Percentiles rank a stretch among this genome's conserved stretches.
Conservation (phyloP, 805 yeast species). For the Teunomyces pallodes region DNA sequence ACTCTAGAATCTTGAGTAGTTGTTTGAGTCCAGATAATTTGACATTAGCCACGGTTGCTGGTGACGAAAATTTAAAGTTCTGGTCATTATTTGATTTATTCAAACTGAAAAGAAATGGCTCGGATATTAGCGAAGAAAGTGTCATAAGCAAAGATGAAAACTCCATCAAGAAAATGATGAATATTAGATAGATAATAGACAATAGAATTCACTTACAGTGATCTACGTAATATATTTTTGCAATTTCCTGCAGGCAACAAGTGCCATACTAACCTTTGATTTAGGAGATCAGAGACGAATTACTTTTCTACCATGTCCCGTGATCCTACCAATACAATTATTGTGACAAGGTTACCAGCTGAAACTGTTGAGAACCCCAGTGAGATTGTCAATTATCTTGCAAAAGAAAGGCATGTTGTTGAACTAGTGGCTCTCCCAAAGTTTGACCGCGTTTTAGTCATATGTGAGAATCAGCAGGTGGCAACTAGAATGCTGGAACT, state of each 20-base stretch:
- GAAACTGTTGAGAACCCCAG: constrained; percentile 25
- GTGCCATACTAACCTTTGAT: no score
- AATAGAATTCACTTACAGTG: background rate
- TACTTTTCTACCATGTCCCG: background rate
- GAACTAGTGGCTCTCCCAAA: constrained; percentile 34
- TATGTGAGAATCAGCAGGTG: constrained; percentile 24
- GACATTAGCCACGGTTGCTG: constrained; percentile 90
- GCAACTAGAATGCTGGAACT: constrained; percentile 20
- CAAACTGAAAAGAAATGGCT: constrained; percentile 22
- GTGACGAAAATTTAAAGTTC: constrained; percentile 93
- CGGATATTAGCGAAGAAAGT: constrained; percentile 14
- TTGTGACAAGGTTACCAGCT: constrained; percentile 27
- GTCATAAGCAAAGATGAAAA: constrained; percentile 11
- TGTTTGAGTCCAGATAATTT: constrained; percentile 87
- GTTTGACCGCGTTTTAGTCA: constrained; percentile 33
- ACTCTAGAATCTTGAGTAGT: constrained; percentile 78
- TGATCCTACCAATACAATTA: constrained; percentile 30
- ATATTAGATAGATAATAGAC: constrained; percentile 16
- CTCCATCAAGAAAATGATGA: constrained; percentile 25
- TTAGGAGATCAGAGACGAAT: no score
- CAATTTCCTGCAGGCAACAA: background rate
- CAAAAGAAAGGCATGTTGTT: constrained; percentile 20
- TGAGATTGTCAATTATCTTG: constrained; percentile 23
- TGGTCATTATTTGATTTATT: constrained; percentile 80
- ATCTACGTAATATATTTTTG: background rate